phyloP scores from a whole-genome alignment of 2,329 filamentous ascomycete species.

The Xylariaceae sp. region DNA sequence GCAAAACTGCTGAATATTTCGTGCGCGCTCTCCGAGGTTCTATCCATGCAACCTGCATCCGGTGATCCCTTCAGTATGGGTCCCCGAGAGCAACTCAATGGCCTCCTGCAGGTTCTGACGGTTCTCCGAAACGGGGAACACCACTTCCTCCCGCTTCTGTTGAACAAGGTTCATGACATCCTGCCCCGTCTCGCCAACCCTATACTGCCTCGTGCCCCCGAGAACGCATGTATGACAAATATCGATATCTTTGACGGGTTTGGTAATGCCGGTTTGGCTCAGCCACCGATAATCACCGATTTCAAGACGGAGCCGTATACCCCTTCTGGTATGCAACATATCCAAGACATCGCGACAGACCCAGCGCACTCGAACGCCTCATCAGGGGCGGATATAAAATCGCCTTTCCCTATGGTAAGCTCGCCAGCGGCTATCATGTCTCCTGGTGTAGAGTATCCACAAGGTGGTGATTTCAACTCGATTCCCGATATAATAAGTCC shows the following conservation, averaged over 20 bases:
- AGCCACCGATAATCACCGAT: slow-evolving; percentile 52
- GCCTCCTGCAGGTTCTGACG: slow-evolving; percentile 68
- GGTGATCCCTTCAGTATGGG: slow-evolving; percentile 65
- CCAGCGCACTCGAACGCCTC: slow-evolving; percentile 40
- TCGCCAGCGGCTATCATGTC: slow-evolving; percentile 59
- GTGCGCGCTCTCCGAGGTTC: slow-evolving; percentile 72
- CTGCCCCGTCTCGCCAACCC: slow-evolving; percentile 65
- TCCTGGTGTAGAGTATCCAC: slow-evolving; percentile 52
- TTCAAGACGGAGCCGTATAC: slow-evolving; percentile 46
- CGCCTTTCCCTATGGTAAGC: slow-evolving; percentile 50
- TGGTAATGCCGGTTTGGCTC: slow-evolving; percentile 63
- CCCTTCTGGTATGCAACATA: slow-evolving; percentile 41
- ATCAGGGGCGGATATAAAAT: slow-evolving; percentile 48
- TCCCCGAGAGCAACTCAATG: slow-evolving; percentile 73
- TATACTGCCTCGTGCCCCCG: slow-evolving; percentile 61
- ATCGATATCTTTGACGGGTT: slow-evolving; percentile 70
- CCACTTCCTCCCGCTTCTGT: slow-evolving; percentile 75
- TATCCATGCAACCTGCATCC: slow-evolving; percentile 65
- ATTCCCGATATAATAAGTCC: slow-evolving; percentile 59
- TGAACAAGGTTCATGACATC: slow-evolving; percentile 75
- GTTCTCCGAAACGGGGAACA: slow-evolving; percentile 74
- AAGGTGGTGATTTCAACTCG: slow-evolving; percentile 50
- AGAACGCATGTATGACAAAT: slow-evolving; percentile 47
- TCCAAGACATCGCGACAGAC: slow-evolving; percentile 45
- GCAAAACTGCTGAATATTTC: slow-evolving; percentile 81